Conservation (phyloP, 2,329 filamentous ascomycete species). For the Pestalotiopsis sp. region DNA sequence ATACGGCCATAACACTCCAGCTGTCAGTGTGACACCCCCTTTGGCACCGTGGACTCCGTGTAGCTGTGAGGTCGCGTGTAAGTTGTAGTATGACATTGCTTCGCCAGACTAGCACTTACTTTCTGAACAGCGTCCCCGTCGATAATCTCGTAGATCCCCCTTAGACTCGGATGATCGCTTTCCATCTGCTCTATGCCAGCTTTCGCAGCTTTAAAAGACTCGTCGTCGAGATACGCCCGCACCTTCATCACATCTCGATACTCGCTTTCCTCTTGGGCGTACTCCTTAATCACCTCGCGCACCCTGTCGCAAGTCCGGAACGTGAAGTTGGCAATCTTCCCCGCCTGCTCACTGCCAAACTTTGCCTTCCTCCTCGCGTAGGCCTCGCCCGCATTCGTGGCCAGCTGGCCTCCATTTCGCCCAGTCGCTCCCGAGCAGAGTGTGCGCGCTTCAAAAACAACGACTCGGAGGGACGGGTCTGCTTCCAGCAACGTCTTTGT, state of each 20-base stretch:
- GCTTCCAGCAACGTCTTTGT: background rate
- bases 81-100: background rate
- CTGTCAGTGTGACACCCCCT: background rate
- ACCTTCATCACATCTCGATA: background rate
- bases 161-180: background rate
- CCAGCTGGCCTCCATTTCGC: background rate
- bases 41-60: background rate
- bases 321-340: background rate
- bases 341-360: background rate
- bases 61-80: background rate
- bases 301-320: background rate
- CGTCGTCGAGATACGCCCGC: background rate
- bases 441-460: background rate
- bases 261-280: background rate
- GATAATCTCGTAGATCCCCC: background rate
- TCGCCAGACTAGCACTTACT: background rate
- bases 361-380: background rate
- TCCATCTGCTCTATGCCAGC: background rate
- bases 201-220: background rate
- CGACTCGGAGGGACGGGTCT: background rate
- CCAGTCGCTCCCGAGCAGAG: background rate
- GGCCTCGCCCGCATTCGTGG: background rate
- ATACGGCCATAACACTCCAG: background rate
- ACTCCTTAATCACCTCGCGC: background rate
- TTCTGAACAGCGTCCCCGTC: background rate